Evolutionary conservation across 2,329 filamentous ascomycete genomes (phyloP).

Genomic region (Diaporthe helianthi): DNA sequence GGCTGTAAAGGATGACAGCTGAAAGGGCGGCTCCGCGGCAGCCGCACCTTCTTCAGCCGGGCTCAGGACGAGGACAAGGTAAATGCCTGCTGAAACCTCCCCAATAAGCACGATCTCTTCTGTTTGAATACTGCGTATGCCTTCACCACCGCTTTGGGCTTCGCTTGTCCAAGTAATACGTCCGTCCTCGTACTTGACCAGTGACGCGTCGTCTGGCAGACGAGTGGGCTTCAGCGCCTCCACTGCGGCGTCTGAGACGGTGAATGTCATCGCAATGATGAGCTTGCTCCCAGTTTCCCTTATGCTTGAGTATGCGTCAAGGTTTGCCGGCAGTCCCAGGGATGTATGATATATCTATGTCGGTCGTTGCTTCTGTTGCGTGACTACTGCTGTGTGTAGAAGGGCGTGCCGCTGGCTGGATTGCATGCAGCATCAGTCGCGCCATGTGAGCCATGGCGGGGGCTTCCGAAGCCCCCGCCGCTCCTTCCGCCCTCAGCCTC

Average conservation of each 20-base stretch:
- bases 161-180: conserved; percentile 13
- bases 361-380: no score
- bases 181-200: conserved; percentile 14
- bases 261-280: conserved; percentile 19
- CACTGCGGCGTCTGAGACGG: conserved; percentile 24
- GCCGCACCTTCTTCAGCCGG: conserved; percentile 43
- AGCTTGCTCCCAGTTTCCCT: no score
- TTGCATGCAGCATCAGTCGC: no score
- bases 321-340: no score
- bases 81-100: conserved; percentile 30
- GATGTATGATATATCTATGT: no score
- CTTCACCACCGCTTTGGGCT: neutral
- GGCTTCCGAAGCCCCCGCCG: no score
- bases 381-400: no score
- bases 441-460: no score
- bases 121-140: conserved; percentile 36
- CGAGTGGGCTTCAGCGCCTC: conserved; percentile 20
- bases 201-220: conserved; percentile 26
- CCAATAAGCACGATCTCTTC: conserved; percentile 44
- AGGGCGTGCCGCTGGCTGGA: no score
- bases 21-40: conserved; percentile 38
- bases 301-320: neutral
- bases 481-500: no score
- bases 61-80: conserved; percentile 49
- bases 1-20: conserved; percentile 41